Evolutionary conservation across 1,284 basidiomycete species (phyloP).

Genomic region (Malassezia obtusa): DNA sequence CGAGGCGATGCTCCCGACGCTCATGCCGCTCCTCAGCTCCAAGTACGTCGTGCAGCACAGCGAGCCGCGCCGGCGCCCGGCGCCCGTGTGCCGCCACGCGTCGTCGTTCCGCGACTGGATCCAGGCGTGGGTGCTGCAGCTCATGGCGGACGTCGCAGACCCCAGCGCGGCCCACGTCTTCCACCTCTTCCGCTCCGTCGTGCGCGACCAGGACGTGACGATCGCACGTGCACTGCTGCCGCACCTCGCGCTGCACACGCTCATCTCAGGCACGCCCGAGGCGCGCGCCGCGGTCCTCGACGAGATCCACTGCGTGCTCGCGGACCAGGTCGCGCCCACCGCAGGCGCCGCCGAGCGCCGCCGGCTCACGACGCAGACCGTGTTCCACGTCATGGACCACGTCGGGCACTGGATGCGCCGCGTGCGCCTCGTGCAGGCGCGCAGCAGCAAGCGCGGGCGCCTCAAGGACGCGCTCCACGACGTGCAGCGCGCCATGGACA

Average conservation of each 20-base stretch:
- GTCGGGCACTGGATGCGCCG: constrained; percentile 74
- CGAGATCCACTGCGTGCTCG: constrained; percentile 72
- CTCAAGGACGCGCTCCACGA: constrained; percentile 28
- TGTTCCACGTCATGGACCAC: constrained; percentile 91
- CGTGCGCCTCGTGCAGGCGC: constrained; percentile 44
- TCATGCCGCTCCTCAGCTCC: constrained; percentile 61
- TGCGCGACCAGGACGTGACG: constrained; percentile 77
- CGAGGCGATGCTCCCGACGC: constrained; percentile 74
- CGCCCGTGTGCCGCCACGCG: constrained; percentile 59
- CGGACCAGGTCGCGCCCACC: constrained; percentile 63
- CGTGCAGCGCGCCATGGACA: constrained; percentile 69
- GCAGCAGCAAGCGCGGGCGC: constrained; percentile 16
- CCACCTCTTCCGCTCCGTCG: constrained; percentile 64
- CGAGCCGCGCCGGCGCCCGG: constrained; percentile 20
- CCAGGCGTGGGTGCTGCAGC: constrained; percentile 73
- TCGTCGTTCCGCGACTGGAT: constrained; percentile 92
- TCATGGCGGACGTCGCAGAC: constrained; percentile 56
- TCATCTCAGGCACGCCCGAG: constrained; percentile 66
- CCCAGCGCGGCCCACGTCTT: constrained; percentile 51
- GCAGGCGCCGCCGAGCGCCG: constrained; percentile 30
- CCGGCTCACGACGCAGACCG: constrained; percentile 58
- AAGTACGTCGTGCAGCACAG: constrained; percentile 33
- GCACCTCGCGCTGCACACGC: constrained; percentile 75
- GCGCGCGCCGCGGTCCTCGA: constrained; percentile 56
- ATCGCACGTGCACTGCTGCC: constrained; percentile 84